Conservation (phyloP, 2,329 filamentous ascomycete genomes). For the Trichoderma pleuroti region DNA sequence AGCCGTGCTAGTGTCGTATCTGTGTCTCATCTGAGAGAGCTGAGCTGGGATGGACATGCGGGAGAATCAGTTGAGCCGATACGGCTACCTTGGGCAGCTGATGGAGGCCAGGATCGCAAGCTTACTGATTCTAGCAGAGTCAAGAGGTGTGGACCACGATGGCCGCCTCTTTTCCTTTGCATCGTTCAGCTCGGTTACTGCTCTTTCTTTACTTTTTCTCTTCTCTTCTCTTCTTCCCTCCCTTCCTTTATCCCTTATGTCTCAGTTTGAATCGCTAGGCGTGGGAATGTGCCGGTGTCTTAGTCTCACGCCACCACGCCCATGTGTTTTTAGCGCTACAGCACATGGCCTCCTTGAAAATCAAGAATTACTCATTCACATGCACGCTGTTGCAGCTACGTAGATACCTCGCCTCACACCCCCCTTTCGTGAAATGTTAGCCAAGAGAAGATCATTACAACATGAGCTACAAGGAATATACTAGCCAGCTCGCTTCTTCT, state of each 20-base stretch:
- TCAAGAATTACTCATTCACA: background rate
- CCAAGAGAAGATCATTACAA: background rate
- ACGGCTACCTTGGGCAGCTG: background rate
- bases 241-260: background rate
- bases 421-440: background rate
- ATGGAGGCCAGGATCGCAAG: background rate
- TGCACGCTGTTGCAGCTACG: background rate
- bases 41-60: background rate
- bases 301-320: slow-evolving; percentile 7
- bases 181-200: background rate
- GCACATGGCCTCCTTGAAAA: slow-evolving; percentile 4
- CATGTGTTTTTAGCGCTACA: slow-evolving; percentile 11
- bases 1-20: background rate
- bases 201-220: background rate
- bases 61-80: background rate
- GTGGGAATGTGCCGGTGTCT: slow-evolving; percentile 3
- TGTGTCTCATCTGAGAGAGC: slow-evolving; percentile 6
- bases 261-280: slow-evolving; percentile 9
- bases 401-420: background rate
- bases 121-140: background rate
- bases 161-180: background rate
- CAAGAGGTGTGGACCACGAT: background rate
- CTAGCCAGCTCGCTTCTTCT: slow-evolving; percentile 16
- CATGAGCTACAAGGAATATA: background rate
- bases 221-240: background rate